Conservation (phyloP, 805 yeast species). For the Saturnispora halmiae region DNA sequence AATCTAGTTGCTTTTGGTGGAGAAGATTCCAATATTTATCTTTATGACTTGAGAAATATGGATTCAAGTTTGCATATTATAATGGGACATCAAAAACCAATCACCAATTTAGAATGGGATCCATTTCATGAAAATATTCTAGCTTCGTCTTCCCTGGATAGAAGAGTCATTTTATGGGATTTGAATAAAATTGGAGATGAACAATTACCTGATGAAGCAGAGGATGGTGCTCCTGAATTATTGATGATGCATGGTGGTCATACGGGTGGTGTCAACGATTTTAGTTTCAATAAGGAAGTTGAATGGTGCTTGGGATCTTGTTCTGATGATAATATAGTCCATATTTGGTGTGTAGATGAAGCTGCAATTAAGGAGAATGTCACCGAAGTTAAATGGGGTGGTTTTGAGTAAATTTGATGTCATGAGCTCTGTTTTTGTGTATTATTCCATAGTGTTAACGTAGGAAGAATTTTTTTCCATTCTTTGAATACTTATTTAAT, state of each 20-base stretch:
- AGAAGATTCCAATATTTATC: slow-evolving; percentile 52
- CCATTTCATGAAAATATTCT: slow-evolving; percentile 69
- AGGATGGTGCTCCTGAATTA: slow-evolving; percentile 83
- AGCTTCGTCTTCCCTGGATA: slow-evolving; percentile 69
- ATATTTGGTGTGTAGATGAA: slow-evolving; percentile 43
- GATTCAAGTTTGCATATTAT: slow-evolving; percentile 50
- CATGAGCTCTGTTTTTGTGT: no score
- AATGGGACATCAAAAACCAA: slow-evolving; percentile 70
- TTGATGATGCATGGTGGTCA: slow-evolving; percentile 93
- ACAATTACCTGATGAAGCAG: slow-evolving; percentile 79
- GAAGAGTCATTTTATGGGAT: slow-evolving; percentile 78
- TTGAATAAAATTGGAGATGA: slow-evolving; percentile 71
- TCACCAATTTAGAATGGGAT: slow-evolving; percentile 69
- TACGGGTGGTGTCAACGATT: slow-evolving; percentile 65
- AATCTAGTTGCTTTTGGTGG: slow-evolving; percentile 63
- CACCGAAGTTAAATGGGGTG: slow-evolving; percentile 8
- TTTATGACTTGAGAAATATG: slow-evolving; percentile 49
- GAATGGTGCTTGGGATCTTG: slow-evolving; percentile 72
- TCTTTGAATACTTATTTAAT: no score
- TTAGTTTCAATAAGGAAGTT: slow-evolving; percentile 57
- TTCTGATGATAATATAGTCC: slow-evolving; percentile 53
- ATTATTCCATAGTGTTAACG: no score
- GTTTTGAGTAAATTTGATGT: neutral
- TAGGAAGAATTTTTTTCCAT: no score
- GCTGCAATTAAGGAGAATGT: slow-evolving; percentile 23